A percentile compares a stretch with the other conserved stretches of the same genome.
phyloP scores from a whole-genome alignment of 192 early-diverging fungal genomes.

The Backusella sp. region DNA sequence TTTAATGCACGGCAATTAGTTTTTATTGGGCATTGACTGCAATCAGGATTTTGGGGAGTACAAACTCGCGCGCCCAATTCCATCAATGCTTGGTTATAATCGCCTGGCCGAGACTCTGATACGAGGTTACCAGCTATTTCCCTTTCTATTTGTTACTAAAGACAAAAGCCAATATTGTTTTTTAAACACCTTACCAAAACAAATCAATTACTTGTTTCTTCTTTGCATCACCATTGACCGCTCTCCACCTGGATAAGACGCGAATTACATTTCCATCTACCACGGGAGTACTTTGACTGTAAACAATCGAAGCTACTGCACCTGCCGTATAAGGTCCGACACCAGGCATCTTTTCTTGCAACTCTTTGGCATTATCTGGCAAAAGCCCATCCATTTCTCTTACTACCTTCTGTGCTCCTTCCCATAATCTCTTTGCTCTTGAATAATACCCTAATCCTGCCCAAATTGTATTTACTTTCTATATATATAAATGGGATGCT shows the following conservation, averaged over 20 bases:
- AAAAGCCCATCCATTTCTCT: constrained; percentile 50
- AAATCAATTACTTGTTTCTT: constrained; percentile 50
- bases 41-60: constrained; percentile 64
- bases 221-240: constrained; percentile 66
- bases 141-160: constrained; percentile 29
- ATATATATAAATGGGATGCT: background rate
- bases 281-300: constrained; percentile 53
- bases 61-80: constrained; percentile 76
- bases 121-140: constrained; percentile 55
- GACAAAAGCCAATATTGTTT: background rate
- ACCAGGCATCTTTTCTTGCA: constrained; percentile 64
- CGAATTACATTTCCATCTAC: constrained; percentile 83
- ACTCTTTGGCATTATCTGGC: constrained; percentile 49
- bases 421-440: constrained; percentile 62
- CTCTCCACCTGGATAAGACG: constrained; percentile 61
- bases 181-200: constrained; percentile 51
- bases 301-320: constrained; percentile 72
- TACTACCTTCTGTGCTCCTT: constrained; percentile 63
- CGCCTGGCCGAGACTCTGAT: constrained; percentile 57
- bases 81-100: constrained; percentile 82
- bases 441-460: constrained; percentile 81
- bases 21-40: constrained; percentile 60
- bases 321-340: constrained; percentile 74
- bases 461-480: constrained; percentile 62
- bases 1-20: constrained; percentile 56